Conservation (phyloP, 331 rosid genomes). For the Stylosanthes scabra region DNA sequence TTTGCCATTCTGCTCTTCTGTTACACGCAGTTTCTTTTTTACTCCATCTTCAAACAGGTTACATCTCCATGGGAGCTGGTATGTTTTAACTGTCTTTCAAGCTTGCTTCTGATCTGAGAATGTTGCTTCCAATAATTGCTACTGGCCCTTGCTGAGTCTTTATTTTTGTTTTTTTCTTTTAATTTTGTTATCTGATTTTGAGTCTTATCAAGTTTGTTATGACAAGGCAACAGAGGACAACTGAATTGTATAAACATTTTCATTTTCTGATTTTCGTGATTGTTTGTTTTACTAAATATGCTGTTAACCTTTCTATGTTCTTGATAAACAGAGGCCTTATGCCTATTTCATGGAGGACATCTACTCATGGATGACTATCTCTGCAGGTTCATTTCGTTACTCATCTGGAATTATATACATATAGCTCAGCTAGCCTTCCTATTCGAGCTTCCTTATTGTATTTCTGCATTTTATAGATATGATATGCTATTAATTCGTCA, state of each 20-base stretch:
- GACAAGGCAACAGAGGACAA: no score
- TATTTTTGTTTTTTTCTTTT: no score
- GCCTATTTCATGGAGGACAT: constrained; percentile 96
- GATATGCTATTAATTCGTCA: constrained; percentile 4
- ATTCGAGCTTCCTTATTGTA: constrained; percentile 11
- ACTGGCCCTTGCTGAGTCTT: no score
- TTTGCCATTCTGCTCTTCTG: constrained; percentile 71
- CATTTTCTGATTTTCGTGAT: constrained; percentile 20
- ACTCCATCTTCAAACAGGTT: constrained; percentile 79
- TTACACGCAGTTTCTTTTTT: constrained; percentile 63
- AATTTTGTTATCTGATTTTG: no score
- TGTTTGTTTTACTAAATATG: constrained; percentile 23
- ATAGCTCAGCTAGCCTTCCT: neutral
- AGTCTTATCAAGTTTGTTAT: no score
- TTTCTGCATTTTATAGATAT: constrained; percentile 11
- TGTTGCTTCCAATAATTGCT: neutral
- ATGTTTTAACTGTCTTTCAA: constrained; percentile 35
- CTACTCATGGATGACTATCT: constrained; percentile 75
- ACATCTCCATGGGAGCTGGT: constrained; percentile 94
- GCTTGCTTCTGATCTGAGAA: constrained; percentile 24
- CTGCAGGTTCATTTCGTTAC: constrained; percentile 70
- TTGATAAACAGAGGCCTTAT: constrained; percentile 72
- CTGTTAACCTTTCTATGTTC: constrained; percentile 20
- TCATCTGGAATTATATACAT: constrained; percentile 13
- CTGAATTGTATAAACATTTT: no score